These are phyloP conservation scores for Irpex sp. DNA, from an alignment of 1,284 basidiomycete genomes.

Conservation along the genomic window DNA sequence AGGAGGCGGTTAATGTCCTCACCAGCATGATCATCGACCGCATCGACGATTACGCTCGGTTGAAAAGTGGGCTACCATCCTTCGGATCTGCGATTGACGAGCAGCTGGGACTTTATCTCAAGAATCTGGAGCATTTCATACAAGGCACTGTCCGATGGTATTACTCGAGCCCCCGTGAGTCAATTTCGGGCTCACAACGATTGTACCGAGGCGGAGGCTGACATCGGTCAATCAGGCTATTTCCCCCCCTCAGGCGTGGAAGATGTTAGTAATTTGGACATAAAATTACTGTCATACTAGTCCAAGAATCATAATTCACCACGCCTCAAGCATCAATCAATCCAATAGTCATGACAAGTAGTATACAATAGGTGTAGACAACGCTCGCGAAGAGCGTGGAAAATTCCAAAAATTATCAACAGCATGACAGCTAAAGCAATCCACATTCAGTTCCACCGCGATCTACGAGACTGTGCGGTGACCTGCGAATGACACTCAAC, in stretches of 20 bases:
- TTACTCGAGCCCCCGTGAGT: background rate
- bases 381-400: too few species aligned
- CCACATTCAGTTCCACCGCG: too few species aligned
- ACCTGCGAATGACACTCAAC: too few species aligned
- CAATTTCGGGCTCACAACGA: background rate
- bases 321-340: too few species aligned
- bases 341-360: too few species aligned
- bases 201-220: background rate
- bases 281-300: background rate
- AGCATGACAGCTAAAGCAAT: too few species aligned
- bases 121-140: constrained; percentile 42
- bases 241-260: background rate
- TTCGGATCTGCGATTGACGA: constrained; percentile 34
- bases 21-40: background rate
- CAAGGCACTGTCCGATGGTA: constrained; percentile 46
- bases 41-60: background rate
- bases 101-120: constrained; percentile 35
- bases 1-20: background rate
- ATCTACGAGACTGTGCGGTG: too few species aligned
- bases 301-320: too few species aligned
- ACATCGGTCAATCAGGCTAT: background rate
- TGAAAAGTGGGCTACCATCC: background rate
- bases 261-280: background rate
- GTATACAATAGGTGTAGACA: too few species aligned
- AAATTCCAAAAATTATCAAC: too few species aligned